These are phyloP conservation scores for Cordyceps farinosa DNA, from an alignment of 2,329 filamentous ascomycete genomes.

Conservation along the genomic window DNA sequence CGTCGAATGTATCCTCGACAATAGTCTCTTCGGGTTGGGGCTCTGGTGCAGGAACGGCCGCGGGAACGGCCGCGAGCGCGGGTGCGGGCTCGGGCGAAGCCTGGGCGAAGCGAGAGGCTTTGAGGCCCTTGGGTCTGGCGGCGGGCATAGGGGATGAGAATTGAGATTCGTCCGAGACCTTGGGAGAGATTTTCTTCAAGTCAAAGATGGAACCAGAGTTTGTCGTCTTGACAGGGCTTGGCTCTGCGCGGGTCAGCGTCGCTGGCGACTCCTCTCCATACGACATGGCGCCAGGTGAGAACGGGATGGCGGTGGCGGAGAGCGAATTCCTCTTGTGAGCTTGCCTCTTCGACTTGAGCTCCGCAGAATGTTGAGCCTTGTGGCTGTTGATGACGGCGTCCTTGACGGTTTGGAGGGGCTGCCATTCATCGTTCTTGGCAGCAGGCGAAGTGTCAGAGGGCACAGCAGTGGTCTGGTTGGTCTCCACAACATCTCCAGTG, in stretches of 20 bases:
- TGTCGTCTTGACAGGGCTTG: slow-evolving; percentile 9
- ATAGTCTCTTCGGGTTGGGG: slow-evolving; percentile 20
- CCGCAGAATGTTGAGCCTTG: slow-evolving; percentile 14
- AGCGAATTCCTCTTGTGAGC: slow-evolving; percentile 42
- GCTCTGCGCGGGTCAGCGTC: slow-evolving; percentile 8
- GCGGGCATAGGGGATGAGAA: slow-evolving; percentile 45
- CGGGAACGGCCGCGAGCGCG: slow-evolving; percentile 11
- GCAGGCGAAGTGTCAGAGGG: slow-evolving; percentile 51
- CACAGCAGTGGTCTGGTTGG: slow-evolving; percentile 49
- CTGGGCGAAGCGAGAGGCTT: slow-evolving; percentile 43
- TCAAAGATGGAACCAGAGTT: slow-evolving; percentile 5
- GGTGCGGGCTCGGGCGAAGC: slow-evolving; percentile 34
- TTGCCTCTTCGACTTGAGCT: slow-evolving; percentile 6
- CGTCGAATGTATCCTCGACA: not conserved
- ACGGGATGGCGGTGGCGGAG: slow-evolving; percentile 69
- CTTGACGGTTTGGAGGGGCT: slow-evolving; percentile 7
- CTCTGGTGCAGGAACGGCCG: slow-evolving; percentile 21
- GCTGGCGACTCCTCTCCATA: slow-evolving; percentile 26
- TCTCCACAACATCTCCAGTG: slow-evolving; percentile 51
- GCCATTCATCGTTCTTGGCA: not conserved
- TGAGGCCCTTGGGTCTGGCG: slow-evolving; percentile 40
- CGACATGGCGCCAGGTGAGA: slow-evolving; percentile 47
- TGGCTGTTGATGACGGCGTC: slow-evolving; percentile 43
- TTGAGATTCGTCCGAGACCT: slow-evolving; percentile 39
- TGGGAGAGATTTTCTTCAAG: slow-evolving; percentile 11